Conservation (phyloP, 139 green algal genomes). For the Chlamydomonas eustigma region DNA sequence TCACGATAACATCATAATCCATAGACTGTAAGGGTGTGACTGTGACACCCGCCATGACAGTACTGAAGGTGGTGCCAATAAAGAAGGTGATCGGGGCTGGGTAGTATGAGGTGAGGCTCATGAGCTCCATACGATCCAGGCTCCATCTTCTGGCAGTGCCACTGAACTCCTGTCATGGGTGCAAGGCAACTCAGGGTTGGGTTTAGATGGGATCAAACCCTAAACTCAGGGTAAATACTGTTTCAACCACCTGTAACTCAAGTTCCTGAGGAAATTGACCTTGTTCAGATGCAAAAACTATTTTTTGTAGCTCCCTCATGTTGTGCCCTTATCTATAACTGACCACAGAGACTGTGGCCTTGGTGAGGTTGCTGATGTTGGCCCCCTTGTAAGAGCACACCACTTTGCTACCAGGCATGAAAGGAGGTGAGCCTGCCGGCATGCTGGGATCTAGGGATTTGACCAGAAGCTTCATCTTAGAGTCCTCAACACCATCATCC, state of each 20-base stretch:
- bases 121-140: constrained; percentile 8
- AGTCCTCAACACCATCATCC: not conserved
- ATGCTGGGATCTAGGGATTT: not conserved
- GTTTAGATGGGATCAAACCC: too few relatives aligned
- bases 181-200: too few relatives aligned
- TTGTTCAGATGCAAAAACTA: too few relatives aligned
- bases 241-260: too few relatives aligned
- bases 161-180: constrained; percentile 2
- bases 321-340: too few relatives aligned
- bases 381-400: not conserved
- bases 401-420: constrained; percentile 4
- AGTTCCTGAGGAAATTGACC: too few relatives aligned
- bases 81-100: not conserved
- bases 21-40: not conserved
- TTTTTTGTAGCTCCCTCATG: too few relatives aligned
- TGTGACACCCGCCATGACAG: not conserved
- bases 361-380: not conserved
- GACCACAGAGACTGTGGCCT: not conserved
- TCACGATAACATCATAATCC: constrained; percentile 9
- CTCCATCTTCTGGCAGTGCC: constrained; percentile 1
- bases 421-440: not conserved
- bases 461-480: not conserved
- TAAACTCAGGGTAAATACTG: too few relatives aligned
- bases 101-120: not conserved
- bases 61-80: not conserved